Conservation (phyloP, 164 flowering plant genomes). For the Brasenia schreberi region DNA sequence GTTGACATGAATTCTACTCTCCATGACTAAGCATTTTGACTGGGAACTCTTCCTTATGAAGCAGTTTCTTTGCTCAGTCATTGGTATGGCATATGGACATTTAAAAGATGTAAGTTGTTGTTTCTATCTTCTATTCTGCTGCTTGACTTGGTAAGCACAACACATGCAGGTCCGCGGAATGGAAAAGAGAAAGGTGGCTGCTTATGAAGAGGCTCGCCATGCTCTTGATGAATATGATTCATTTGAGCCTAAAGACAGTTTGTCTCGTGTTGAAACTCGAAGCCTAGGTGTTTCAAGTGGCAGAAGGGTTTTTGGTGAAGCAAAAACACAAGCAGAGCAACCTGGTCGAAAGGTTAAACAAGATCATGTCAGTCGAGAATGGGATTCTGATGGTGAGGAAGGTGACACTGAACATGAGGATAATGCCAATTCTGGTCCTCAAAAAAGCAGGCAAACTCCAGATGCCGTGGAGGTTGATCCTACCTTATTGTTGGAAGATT, state of each 20-base stretch:
- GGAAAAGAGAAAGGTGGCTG: conserved; percentile 56
- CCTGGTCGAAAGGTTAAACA: conserved; percentile 14
- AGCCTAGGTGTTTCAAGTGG: conserved; percentile 31
- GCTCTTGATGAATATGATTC: conserved; percentile 72
- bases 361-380: conserved; percentile 22
- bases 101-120: background rate
- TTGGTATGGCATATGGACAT: background rate
- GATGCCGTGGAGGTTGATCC: conserved; percentile 18
- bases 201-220: conserved; percentile 53
- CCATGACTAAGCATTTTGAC: too few relatives aligned
- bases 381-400: conserved; percentile 55
- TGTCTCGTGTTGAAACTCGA: conserved; percentile 13
- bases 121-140: background rate
- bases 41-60: too few relatives aligned
- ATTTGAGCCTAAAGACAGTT: conserved; percentile 31
- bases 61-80: background rate
- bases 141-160: background rate
- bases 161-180: conserved; percentile 50
- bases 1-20: too few relatives aligned
- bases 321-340: conserved; percentile 23
- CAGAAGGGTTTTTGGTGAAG: conserved; percentile 59
- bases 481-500: conserved; percentile 24
- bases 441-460: background rate
- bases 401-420: conserved; percentile 19
- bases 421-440: conserved; percentile 3